Evolutionary conservation across 257 asterid species (phyloP).

Genomic region (Solanum chilense): DNA sequence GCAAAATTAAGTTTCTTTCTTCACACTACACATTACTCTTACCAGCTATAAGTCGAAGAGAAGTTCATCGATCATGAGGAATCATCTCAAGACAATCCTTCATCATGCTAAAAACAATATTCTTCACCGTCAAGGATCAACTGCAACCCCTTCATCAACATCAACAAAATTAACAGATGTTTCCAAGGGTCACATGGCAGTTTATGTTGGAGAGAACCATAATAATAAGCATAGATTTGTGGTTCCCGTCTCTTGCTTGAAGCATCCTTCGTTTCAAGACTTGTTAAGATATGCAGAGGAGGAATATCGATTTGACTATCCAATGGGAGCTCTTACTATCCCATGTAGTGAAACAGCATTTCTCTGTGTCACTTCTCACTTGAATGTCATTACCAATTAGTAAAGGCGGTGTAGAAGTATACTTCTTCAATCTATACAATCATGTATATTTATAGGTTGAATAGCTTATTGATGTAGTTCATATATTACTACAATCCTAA

Average conservation of each 20-base stretch:
- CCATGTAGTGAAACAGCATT: neutral
- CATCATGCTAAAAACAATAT: neutral
- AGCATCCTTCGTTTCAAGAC: conserved; percentile 1
- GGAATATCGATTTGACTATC: neutral
- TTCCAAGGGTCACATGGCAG: conserved; percentile 2
- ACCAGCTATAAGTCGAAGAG: neutral
- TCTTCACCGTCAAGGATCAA: neutral
- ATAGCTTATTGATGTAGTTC: neutral
- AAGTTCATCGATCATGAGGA: neutral
- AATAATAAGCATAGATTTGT: neutral
- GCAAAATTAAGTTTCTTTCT: neutral
- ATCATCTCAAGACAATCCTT: neutral
- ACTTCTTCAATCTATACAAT: neutral
- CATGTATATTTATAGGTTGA: neutral
- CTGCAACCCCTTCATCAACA: neutral
- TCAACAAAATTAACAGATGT: neutral
- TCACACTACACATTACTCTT: neutral
- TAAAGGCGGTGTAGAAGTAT: neutral
- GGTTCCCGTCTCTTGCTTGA: conserved; percentile 2
- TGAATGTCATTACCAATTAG: neutral
- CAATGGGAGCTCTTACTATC: conserved; percentile 1
- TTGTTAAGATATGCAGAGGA: conserved; percentile 1
- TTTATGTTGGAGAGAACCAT: conserved; percentile 1
- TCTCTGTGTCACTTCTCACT: neutral
- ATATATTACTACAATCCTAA: neutral